A percentile compares a stretch with the other conserved stretches of the same genome.
These are phyloP conservation scores for Macrotyloma uniflorum DNA, from an alignment of 306 rosid species.

Conservation along the genomic window DNA sequence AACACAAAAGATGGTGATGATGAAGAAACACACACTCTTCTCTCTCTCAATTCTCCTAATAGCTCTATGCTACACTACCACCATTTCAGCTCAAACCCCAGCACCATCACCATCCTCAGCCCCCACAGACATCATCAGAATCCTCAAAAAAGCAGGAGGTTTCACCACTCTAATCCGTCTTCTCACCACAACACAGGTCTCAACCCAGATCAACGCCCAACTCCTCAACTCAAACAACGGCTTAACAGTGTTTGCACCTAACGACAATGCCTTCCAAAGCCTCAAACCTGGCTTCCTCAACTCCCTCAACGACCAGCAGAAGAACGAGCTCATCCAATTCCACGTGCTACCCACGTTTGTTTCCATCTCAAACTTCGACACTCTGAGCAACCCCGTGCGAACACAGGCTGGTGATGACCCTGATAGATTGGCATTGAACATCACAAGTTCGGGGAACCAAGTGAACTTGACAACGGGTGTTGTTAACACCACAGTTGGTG, in stretches of 20 bases:
- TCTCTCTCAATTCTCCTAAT: conserved; percentile 37
- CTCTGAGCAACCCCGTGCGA: conserved; percentile 68
- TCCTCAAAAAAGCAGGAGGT: conserved; percentile 65
- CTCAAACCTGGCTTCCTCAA: conserved; percentile 73
- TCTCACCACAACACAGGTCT: conserved; percentile 62
- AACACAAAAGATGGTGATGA: conserved; percentile 36
- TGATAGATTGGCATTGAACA: conserved; percentile 57
- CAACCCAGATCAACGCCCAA: conserved; percentile 56
- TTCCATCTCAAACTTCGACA: conserved; percentile 64
- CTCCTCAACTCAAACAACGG: conserved; percentile 63
- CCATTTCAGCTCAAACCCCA: conserved; percentile 45
- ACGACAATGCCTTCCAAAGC: conserved; percentile 58
- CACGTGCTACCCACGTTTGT: conserved; percentile 58
- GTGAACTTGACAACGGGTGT: conserved; percentile 68
- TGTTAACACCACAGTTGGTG: conserved; percentile 66
- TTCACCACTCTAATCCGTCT: conserved; percentile 67
- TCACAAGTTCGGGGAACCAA: conserved; percentile 62
- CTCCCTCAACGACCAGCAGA: conserved; percentile 56
- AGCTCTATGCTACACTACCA: conserved; percentile 15
- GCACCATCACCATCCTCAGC: conserved; percentile 59
- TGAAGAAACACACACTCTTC: conserved; percentile 37
- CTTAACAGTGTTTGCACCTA: conserved; percentile 60
- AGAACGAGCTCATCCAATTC: conserved; percentile 67
- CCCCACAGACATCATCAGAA: conserved; percentile 64
- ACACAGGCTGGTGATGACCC: conserved; percentile 73